phyloP scores from a whole-genome alignment of 768 basidiomycete species.

The Agaricus sinodeliciosus region DNA sequence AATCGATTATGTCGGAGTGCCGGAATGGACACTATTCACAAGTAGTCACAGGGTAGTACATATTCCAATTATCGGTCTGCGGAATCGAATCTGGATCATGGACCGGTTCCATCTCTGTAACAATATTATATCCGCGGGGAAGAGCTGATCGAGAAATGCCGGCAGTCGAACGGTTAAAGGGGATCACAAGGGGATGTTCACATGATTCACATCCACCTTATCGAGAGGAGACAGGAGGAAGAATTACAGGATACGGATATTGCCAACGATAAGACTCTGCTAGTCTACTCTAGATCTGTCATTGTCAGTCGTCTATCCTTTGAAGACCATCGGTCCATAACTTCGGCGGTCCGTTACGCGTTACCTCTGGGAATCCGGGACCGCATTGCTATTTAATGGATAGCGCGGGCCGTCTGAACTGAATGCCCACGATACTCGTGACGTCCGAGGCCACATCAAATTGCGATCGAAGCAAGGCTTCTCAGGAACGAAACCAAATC shows the following conservation, averaged over 20 bases:
- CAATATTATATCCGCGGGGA: too few relatives aligned
- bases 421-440: slow-evolving; percentile 18
- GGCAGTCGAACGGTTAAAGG: too few relatives aligned
- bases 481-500: slow-evolving; percentile 24
- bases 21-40: slow-evolving; percentile 31
- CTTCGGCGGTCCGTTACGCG: too few relatives aligned
- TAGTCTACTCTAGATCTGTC: too few relatives aligned
- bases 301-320: too few relatives aligned
- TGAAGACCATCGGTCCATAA: too few relatives aligned
- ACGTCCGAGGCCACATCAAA: slow-evolving; percentile 22
- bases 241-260: too few relatives aligned
- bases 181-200: not conserved
- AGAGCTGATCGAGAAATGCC: too few relatives aligned
- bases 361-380: not conserved
- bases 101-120: not conserved
- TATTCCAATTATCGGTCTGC: too few relatives aligned
- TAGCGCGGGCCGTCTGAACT: too few relatives aligned
- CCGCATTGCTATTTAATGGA: slow-evolving; percentile 20
- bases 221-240: not conserved
- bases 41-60: too few relatives aligned
- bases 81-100: not conserved
- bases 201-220: not conserved
- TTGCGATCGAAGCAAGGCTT: slow-evolving; percentile 26
- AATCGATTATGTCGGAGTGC: slow-evolving; percentile 94
- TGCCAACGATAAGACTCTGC: too few relatives aligned